These are phyloP conservation scores for Lasiodiplodia sp. DNA, from an alignment of 2,329 filamentous ascomycete genomes.

Conservation along the genomic window DNA sequence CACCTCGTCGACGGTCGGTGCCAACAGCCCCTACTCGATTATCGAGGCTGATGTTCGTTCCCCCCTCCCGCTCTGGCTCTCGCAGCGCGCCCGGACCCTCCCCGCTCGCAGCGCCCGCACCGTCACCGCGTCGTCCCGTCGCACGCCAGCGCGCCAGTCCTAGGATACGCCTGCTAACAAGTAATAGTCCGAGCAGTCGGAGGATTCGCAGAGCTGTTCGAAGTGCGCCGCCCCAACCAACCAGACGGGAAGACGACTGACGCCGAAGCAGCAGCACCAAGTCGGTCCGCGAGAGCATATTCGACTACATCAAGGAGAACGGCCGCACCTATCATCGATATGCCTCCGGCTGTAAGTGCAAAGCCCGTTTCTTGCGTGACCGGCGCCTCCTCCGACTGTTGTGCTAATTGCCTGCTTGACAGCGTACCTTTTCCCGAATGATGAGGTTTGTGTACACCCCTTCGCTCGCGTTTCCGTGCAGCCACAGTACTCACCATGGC, in stretches of 20 bases:
- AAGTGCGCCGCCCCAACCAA: constrained; percentile 7
- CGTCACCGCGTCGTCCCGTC: constrained; percentile 22
- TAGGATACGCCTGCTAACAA: constrained; percentile 24
- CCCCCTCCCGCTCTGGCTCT: constrained; percentile 2
- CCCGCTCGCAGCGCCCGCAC: constrained; percentile 20
- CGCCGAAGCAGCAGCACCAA: constrained; percentile 34
- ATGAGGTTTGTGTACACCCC: constrained; percentile 39
- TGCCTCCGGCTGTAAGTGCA: constrained; percentile 46
- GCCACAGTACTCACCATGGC: background rate
- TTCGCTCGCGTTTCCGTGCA: constrained; percentile 5
- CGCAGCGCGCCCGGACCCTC: constrained; percentile 6
- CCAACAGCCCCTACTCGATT: constrained; percentile 23
- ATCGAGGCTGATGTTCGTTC: constrained; percentile 28
- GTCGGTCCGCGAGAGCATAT: constrained; percentile 49
- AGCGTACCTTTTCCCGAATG: constrained; percentile 51
- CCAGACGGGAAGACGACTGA: constrained; percentile 6
- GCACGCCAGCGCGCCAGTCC: constrained; percentile 18
- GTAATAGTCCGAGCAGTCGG: constrained; percentile 23
- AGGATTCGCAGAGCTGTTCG: constrained; percentile 9
- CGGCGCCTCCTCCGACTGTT: background rate
- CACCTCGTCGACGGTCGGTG: constrained; percentile 16
- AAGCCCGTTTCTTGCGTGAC: background rate
- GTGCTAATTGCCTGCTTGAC: background rate
- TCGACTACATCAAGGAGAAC: constrained; percentile 49
- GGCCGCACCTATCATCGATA: constrained; percentile 51